Conservation (phyloP, 2,329 filamentous ascomycete species). For the Dothistroma pini region DNA sequence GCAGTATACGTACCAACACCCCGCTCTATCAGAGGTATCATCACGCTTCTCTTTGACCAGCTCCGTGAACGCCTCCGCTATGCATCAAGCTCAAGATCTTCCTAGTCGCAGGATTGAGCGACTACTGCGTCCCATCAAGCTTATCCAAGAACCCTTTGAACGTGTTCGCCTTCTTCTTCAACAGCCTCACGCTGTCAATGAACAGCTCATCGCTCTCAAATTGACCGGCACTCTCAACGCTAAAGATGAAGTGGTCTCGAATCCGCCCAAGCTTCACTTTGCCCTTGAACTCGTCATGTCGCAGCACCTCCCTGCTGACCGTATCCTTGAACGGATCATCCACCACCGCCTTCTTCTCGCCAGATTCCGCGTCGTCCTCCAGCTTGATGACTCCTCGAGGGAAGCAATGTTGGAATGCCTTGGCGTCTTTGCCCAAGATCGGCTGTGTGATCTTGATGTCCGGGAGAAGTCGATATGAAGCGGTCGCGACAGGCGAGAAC, state of each 20-base stretch:
- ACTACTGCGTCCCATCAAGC: slow-evolving; percentile 27
- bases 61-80: slow-evolving; percentile 8
- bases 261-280: slow-evolving; percentile 91
- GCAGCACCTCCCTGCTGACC: slow-evolving; percentile 85
- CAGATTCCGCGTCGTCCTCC: slow-evolving; percentile 64
- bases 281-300: slow-evolving; percentile 87
- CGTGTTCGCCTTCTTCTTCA: slow-evolving; percentile 79
- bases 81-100: not conserved
- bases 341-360: slow-evolving; percentile 85
- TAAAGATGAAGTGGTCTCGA: slow-evolving; percentile 96
- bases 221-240: slow-evolving; percentile 90
- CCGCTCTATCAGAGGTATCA: not conserved
- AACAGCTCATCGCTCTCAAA: slow-evolving; percentile 93
- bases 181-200: slow-evolving; percentile 76
- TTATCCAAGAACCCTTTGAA: slow-evolving; percentile 65
- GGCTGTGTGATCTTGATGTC: slow-evolving; percentile 79
- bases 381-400: slow-evolving; percentile 81
- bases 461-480: slow-evolving; percentile 85
- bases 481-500: slow-evolving; percentile 93
- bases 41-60: not conserved
- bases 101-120: not conserved
- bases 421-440: slow-evolving; percentile 80
- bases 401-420: slow-evolving; percentile 89
- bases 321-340: slow-evolving; percentile 88
- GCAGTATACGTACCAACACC: not conserved